A percentile compares a stretch with the other conserved stretches of the same genome.
Conservation (phyloP, 2,329 filamentous ascomycete species). For the Septoria linicola region DNA sequence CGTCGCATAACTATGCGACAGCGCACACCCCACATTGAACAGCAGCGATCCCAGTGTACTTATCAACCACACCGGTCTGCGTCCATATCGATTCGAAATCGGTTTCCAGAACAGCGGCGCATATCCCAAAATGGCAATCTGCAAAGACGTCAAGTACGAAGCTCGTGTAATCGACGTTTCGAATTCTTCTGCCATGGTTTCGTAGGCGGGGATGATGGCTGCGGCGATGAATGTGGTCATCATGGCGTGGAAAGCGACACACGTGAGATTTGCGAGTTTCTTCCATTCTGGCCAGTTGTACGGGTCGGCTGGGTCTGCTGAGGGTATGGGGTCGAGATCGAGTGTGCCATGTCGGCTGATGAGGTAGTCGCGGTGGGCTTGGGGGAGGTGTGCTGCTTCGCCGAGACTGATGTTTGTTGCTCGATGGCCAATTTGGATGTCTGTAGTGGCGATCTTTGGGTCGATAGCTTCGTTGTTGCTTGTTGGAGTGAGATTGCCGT, state of each 20-base stretch:
- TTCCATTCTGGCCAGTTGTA: slow-evolving; percentile 58
- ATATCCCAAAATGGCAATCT: slow-evolving; percentile 55
- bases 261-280: slow-evolving; percentile 49
- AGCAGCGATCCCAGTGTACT: slow-evolving; percentile 50
- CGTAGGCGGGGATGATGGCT: slow-evolving; percentile 56
- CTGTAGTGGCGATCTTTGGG: slow-evolving; percentile 14
- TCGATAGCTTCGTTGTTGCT: background rate
- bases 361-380: slow-evolving; percentile 52
- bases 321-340: slow-evolving; percentile 55
- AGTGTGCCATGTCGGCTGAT: slow-evolving; percentile 55
- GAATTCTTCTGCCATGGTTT: slow-evolving; percentile 54
- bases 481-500: background rate
- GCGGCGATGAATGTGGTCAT: slow-evolving; percentile 59
- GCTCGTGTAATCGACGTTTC: slow-evolving; percentile 49
- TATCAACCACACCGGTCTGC: slow-evolving; percentile 55
- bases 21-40: slow-evolving; percentile 56
- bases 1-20: slow-evolving; percentile 49
- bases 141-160: slow-evolving; percentile 57
- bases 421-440: slow-evolving; percentile 28
- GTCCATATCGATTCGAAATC: slow-evolving; percentile 54
- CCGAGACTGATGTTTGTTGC: slow-evolving; percentile 32
- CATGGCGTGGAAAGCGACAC: slow-evolving; percentile 52
- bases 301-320: slow-evolving; percentile 52
- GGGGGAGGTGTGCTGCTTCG: slow-evolving; percentile 39
- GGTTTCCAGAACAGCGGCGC: slow-evolving; percentile 59